Evolutionary conservation across 2,329 filamentous ascomycete genomes (phyloP).

Genomic region (Aspergillus hortae): DNA sequence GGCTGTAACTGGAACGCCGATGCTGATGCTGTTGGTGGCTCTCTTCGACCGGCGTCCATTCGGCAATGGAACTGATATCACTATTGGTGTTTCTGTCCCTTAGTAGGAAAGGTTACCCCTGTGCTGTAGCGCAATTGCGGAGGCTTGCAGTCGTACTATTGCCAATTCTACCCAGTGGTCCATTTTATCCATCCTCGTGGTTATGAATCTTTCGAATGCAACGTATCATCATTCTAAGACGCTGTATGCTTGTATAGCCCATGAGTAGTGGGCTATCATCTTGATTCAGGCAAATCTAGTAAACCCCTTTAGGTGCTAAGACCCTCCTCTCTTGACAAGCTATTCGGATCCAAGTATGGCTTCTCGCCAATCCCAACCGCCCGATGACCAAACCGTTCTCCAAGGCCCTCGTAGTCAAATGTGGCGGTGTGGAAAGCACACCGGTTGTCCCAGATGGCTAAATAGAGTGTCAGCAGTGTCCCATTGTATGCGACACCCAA

Average conservation of each 20-base stretch:
- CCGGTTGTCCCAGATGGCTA: slow-evolving; percentile 2
- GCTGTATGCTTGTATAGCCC: neutral
- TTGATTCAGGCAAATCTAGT: too few species aligned
- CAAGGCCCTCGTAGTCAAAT: neutral
- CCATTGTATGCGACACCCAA: too few species aligned
- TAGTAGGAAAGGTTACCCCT: neutral
- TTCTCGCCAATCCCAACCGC: neutral
- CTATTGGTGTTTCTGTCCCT: neutral
- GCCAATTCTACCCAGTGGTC: neutral
- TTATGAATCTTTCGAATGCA: neutral
- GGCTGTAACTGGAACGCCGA: too few species aligned
- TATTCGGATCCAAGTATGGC: slow-evolving; percentile 12
- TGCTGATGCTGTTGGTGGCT: too few species aligned
- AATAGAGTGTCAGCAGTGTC: too few species aligned
- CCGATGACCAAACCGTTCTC: neutral
- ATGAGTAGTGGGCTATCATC: neutral
- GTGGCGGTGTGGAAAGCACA: neutral
- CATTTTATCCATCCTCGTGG: neutral
- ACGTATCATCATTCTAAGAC: neutral
- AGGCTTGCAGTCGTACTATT: neutral
- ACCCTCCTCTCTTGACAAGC: neutral
- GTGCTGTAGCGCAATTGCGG: neutral
- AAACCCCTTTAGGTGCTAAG: too few species aligned
- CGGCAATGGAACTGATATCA: too few species aligned
- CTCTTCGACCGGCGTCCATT: too few species aligned